A percentile compares a stretch with the other conserved stretches of the same genome.
Evolutionary conservation across 441 rosid species (phyloP).

Genomic region (Bruguiera hainesii): DNA sequence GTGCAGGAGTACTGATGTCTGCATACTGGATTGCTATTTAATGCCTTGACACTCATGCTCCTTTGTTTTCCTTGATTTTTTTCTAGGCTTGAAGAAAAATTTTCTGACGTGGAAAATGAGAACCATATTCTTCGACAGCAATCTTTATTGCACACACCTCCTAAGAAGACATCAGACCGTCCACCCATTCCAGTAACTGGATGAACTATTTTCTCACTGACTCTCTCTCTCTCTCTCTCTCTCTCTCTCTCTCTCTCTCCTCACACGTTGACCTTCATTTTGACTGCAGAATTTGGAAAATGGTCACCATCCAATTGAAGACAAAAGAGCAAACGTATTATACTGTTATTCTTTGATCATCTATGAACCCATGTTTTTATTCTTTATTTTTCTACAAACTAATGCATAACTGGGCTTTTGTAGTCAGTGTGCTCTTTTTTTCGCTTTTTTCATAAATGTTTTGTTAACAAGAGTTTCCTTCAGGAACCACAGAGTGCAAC

Average conservation of each 20-base stretch:
- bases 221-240: conserved; percentile 4
- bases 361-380: background rate
- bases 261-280: conserved; percentile 11
- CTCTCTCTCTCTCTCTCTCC: background rate
- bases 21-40: no score
- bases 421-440: conserved; percentile 9
- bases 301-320: conserved; percentile 69
- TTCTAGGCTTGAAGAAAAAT: conserved; percentile 87
- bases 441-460: conserved; percentile 1
- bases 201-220: conserved; percentile 32
- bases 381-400: no score
- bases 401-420: no score
- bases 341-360: conserved; percentile 18
- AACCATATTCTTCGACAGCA: conserved; percentile 78
- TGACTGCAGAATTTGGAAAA: conserved; percentile 72
- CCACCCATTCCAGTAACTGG: conserved; percentile 49
- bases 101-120: conserved; percentile 84
- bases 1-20: background rate
- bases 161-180: conserved; percentile 49
- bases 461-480: conserved; percentile 20
- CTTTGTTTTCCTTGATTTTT: conserved; percentile 8
- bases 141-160: conserved; percentile 49
- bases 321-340: conserved; percentile 51
- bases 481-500: conserved; percentile 70
- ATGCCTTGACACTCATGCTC: conserved; percentile 5